Evolutionary conservation across 192 early-diverging fungal genomes (phyloP).

Genomic region (Spinellus fusiger): DNA sequence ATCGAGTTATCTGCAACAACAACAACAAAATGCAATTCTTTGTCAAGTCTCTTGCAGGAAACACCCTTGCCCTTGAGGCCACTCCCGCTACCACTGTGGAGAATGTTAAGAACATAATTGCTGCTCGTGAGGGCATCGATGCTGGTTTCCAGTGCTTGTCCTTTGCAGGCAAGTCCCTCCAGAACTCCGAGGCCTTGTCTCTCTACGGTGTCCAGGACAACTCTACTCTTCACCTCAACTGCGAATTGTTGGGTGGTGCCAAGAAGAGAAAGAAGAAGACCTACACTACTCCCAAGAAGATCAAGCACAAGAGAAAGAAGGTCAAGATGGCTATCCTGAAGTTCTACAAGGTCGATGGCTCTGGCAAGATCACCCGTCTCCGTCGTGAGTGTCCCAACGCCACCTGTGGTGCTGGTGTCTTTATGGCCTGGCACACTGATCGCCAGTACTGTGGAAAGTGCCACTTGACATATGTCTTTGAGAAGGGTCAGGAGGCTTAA

Average conservation of each 20-base stretch:
- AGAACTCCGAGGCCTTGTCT: constrained; percentile 41
- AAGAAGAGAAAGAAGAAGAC: constrained; percentile 99
- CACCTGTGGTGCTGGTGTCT: constrained; percentile 98
- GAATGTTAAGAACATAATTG: constrained; percentile 51
- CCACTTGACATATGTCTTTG: constrained; percentile 93
- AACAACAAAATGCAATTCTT: constrained; percentile 49
- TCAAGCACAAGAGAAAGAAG: constrained; percentile 98
- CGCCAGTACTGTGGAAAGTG: constrained; percentile 99
- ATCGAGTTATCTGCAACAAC: constrained; percentile 52
- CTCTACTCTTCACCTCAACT: constrained; percentile 68
- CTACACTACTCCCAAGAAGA: constrained; percentile 99
- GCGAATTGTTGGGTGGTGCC: constrained; percentile 75
- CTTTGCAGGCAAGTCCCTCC: constrained; percentile 43
- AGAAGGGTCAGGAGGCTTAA: constrained; percentile 50
- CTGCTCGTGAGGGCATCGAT: constrained; percentile 52
- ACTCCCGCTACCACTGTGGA: constrained; percentile 37
- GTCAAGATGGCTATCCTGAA: constrained; percentile 98
- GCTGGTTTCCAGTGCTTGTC: constrained; percentile 51
- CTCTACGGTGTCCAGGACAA: constrained; percentile 57
- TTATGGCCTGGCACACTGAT: constrained; percentile 98
- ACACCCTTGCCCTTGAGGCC: constrained; percentile 55
- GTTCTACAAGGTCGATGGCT: constrained; percentile 98
- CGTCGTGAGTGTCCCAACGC: constrained; percentile 96
- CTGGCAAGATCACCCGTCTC: constrained; percentile 96
- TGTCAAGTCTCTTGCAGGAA: constrained; percentile 58